Evolutionary conservation across 495 filamentous ascomycete genomes (phyloP).

Genomic region (Penicillium parvum): DNA sequence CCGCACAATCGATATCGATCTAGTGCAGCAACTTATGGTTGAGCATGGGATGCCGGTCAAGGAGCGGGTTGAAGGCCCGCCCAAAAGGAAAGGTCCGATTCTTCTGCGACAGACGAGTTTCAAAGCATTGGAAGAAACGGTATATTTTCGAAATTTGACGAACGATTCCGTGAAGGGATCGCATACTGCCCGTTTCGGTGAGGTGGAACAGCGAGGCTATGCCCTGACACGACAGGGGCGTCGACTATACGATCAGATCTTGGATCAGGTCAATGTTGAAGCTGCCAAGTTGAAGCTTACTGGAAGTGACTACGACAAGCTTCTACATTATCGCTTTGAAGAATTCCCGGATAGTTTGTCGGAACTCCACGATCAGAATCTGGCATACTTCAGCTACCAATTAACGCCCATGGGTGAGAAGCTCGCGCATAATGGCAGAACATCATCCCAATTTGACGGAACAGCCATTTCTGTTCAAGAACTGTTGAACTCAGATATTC

Average conservation of each 20-base stretch:
- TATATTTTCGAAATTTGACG: constrained; percentile 24
- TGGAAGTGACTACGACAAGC: constrained; percentile 12
- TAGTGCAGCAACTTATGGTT: constrained; percentile 33
- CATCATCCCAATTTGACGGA: neutral
- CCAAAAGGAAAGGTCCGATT: constrained; percentile 30
- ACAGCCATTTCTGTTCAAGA: constrained; percentile 7
- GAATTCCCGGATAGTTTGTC: constrained; percentile 29
- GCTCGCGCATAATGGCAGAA: constrained; percentile 1
- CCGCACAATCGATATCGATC: constrained; percentile 40
- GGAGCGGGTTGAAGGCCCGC: constrained; percentile 40
- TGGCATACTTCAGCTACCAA: constrained; percentile 33
- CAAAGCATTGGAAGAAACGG: constrained; percentile 36
- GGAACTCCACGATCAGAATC: constrained; percentile 19
- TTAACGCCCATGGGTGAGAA: constrained; percentile 10
- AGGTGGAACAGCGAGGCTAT: constrained; percentile 41
- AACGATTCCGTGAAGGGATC: constrained; percentile 23
- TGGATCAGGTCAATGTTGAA: constrained; percentile 24
- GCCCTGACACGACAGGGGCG: constrained; percentile 37
- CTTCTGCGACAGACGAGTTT: constrained; percentile 43
- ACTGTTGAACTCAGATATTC: constrained; percentile 18
- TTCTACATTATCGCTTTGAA: constrained; percentile 23
- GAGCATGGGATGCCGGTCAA: constrained; percentile 33
- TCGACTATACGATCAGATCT: constrained; percentile 34
- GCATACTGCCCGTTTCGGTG: constrained; percentile 42
- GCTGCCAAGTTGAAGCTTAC: constrained; percentile 3